These are phyloP conservation scores for Mycena belliarum DNA, from an alignment of 768 basidiomycete species.

Conservation along the genomic window DNA sequence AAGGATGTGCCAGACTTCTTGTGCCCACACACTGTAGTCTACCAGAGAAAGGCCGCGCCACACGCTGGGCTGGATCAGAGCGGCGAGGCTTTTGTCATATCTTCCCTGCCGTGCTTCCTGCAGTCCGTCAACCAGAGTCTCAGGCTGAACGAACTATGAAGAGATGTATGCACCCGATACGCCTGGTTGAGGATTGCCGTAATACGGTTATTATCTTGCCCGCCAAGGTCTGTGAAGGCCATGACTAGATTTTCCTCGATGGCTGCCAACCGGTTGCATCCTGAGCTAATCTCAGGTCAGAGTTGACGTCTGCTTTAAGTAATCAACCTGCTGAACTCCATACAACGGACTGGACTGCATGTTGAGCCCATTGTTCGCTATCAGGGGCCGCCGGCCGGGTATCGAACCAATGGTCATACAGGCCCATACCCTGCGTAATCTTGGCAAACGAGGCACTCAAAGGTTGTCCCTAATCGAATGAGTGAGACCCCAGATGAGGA, in stretches of 20 bases:
- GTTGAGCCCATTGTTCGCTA: constrained; percentile 68
- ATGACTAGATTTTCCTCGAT: constrained; percentile 72
- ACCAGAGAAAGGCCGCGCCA: constrained; percentile 68
- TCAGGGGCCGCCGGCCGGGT: constrained; percentile 49
- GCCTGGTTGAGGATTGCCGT: constrained; percentile 65
- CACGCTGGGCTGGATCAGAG: constrained; percentile 65
- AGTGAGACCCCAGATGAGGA: not conserved
- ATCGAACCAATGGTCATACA: constrained; percentile 76
- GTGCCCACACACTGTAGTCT: constrained; percentile 74
- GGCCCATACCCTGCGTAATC: constrained; percentile 61
- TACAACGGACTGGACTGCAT: constrained; percentile 71
- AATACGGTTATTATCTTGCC: constrained; percentile 63
- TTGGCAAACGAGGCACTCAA: constrained; percentile 68
- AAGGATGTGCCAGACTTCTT: constrained; percentile 77
- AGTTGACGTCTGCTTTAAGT: not conserved
- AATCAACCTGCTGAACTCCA: constrained; percentile 64
- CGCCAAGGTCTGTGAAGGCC: constrained; percentile 59
- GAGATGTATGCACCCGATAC: constrained; percentile 52
- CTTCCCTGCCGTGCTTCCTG: constrained; percentile 72
- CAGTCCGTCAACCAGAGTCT: not conserved
- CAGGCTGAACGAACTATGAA: constrained; percentile 5
- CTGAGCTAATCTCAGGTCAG: constrained; percentile 36
- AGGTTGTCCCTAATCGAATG: constrained; percentile 66
- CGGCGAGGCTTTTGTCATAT: constrained; percentile 59
- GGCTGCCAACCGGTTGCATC: constrained; percentile 62